Evolutionary conservation across 352 stramenopile species (phyloP), one percentile per base, ranked within the genome.

Genomic region (Pythium rhizo-oryzae): DNA sequence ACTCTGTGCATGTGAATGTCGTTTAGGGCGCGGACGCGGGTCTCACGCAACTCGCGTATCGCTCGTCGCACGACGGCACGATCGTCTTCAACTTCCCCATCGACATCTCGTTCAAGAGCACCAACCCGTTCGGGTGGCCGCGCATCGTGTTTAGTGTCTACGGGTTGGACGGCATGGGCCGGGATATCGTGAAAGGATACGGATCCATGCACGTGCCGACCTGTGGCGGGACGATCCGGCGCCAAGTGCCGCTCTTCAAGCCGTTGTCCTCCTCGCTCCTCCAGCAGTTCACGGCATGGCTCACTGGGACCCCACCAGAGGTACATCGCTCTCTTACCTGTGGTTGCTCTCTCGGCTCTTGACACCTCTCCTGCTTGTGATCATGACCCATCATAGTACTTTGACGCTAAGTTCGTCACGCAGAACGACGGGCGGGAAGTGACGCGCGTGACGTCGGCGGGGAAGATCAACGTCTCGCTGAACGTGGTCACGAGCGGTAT

Each of bases 21-120:
- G 13, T 65, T 5, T 57, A 93, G 81, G 88, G 87, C 13, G 74
- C 85, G 19, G 90, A 96, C 35, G 85, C 86, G 19, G 91, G 91
- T 9, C 76, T 98, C 57, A 97, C 90, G 6, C 92, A 98, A 67
- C 93, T 97, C 33, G 89, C 87, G 35, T 91, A 94, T 55, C 64
- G 76, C 28, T 76, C 65, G 11, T 76, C 76, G 12, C 64, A 84
- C 43, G 71, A 92, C 54, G 79, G 81, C 18, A 74, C 67, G 11
- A 92, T 98, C 43, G 81, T 98, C 50, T 97, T 97, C 77, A 99
- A 98, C 62, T 98, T 98, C 69, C 96, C 96, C 4, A 92, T 99
- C 49, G 94, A 98, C 68, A 87, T 98, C 13, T 94, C 94, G n/a
- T 99, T 98, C 79, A 96, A 95, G 75, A 96, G 85, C 41, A 98